Base-by-base conservation (phyloP, 208 protist species). In the Herpetomonas samuelpessoai region DNA sequence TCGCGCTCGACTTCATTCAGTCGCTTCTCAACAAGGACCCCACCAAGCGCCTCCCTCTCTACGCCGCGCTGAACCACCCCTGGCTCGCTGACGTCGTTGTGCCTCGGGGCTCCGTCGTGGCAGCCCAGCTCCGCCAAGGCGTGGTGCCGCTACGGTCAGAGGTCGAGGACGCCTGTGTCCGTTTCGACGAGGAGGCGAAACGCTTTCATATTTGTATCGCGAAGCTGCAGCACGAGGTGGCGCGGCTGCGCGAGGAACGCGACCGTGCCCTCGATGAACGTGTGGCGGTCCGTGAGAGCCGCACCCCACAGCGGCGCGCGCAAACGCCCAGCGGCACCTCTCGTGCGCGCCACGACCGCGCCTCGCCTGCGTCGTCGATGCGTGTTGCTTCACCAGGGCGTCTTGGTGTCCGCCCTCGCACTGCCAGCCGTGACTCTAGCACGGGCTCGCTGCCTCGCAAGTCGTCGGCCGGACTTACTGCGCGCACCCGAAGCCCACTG, bases 1-100 rank as follows among this genome's bases (percentile, higher is more conserved):
- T 70, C 1, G 89, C 88, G 12, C 71, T 88, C 30, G 78, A 89
- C 57, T 92, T 94, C 72, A 65, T 93, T 26, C 64, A 90, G 68
- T 66, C 67, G 38, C 75, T 98, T 28, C 76, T 98, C 10, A 91
- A 95, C 62, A 91, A 94, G 45, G 85, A 97, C 60, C 96, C 93
- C 14, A 75, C 68, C 45, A 93, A 95, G 76, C 83, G 96, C 16
- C 76, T 90, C 19, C 81, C 93, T 0, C 61, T 98, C 16, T 84
- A 86, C 46, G 73, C 95, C 30, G 85, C 95, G 25, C 79, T 95
- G 41, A 73, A 73, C 50, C 82, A 95, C 57, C 88, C 81, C 24
- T 98, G 96, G 95, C 84, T 97, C 26, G 72, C 81, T 19, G 74
- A 85, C 47, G 85, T 95, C 2, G 72, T 89, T 1, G 68, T 74